These are phyloP conservation scores for Camellia granthamiana DNA, from an alignment of 148 eudicot genomes.

Conservation along the genomic window DNA sequence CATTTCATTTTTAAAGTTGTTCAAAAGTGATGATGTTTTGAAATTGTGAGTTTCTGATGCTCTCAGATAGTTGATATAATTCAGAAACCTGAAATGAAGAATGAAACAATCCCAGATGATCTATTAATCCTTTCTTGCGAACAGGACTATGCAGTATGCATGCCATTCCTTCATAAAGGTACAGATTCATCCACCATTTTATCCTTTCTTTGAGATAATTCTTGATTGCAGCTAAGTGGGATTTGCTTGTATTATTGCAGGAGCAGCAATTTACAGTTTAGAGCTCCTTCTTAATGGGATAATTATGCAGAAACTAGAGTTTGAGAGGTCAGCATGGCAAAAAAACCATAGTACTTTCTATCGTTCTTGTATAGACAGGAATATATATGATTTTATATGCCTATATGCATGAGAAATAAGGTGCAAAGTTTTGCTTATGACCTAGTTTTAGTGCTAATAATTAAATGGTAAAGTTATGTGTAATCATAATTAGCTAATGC, in stretches of 20 bases:
- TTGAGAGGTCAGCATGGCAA: slow-evolving; percentile 43
- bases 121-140: slow-evolving; percentile 57
- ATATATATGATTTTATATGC: neutral
- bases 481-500: neutral
- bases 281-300: slow-evolving; percentile 74
- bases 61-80: slow-evolving; percentile 37
- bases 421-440: neutral
- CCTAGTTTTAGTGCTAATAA: neutral
- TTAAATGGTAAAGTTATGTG: neutral
- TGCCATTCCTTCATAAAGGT: slow-evolving; percentile 55
- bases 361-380: neutral
- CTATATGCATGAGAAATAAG: neutral
- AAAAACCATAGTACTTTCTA: neutral
- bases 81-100: slow-evolving; percentile 14
- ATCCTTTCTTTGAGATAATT: neutral
- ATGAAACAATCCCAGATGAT: slow-evolving; percentile 28
- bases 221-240: neutral
- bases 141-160: slow-evolving; percentile 53
- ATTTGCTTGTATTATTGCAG: slow-evolving; percentile 33
- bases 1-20: neutral
- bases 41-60: slow-evolving; percentile 13
- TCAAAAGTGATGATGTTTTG: neutral
- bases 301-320: slow-evolving; percentile 61
- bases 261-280: slow-evolving; percentile 45
- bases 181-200: slow-evolving; percentile 11